These are phyloP conservation scores for Fremontodendron californicum DNA, from an alignment of 345 rosid genomes.

Conservation along the genomic window DNA sequence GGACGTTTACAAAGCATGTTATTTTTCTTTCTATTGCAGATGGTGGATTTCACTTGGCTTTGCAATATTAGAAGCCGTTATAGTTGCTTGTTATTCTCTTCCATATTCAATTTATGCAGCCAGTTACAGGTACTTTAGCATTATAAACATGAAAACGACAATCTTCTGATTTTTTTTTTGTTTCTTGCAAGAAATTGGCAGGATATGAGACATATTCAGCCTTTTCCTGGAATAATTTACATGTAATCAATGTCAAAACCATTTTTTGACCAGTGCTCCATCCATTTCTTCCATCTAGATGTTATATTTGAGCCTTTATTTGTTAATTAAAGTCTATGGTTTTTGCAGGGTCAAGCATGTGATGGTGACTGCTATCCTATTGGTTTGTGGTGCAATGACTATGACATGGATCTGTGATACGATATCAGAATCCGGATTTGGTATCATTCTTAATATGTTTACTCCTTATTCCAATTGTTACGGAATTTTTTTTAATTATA, in stretches of 20 bases:
- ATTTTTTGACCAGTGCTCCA: neutral
- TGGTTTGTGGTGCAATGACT: slow-evolving; percentile 95
- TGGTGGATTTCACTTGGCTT: slow-evolving; percentile 95
- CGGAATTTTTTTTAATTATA: neutral
- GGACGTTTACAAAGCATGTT: neutral
- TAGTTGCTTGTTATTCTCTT: slow-evolving; percentile 78
- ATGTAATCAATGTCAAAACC: neutral
- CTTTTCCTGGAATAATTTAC: neutral
- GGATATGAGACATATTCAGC: neutral
- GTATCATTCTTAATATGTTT: slow-evolving; percentile 32
- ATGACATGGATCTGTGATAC: slow-evolving; percentile 96
- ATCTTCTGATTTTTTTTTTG: neutral
- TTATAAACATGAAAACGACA: slow-evolving; percentile 8
- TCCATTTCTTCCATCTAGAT: neutral
- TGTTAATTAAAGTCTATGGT: slow-evolving; percentile 1
- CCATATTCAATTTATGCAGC: slow-evolving; percentile 83
- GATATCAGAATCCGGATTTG: slow-evolving; percentile 92
- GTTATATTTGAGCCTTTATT: neutral
- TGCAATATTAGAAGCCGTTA: slow-evolving; percentile 77
- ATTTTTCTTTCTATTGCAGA: slow-evolving; percentile 42
- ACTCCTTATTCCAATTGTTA: neutral
- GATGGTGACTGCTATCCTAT: slow-evolving; percentile 63
- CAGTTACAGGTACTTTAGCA: slow-evolving; percentile 51
- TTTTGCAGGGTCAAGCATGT: slow-evolving; percentile 78
- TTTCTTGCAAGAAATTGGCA: neutral